Conservation (phyloP, 139 green algal species). For the Zygnema cylindricum region DNA sequence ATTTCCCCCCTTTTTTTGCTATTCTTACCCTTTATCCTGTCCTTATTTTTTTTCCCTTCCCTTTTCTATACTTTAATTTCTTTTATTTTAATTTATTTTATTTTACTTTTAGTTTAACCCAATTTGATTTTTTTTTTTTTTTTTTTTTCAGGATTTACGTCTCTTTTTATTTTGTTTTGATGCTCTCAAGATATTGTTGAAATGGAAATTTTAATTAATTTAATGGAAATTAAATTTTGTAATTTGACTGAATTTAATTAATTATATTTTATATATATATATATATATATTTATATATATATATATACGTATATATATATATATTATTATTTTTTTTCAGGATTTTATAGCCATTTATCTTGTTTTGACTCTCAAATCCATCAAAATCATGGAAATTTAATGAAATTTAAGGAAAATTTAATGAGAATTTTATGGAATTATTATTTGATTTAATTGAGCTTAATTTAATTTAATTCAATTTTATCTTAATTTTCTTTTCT, state of each 20-base stretch:
- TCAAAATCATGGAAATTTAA: background rate
- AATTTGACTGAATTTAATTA: background rate
- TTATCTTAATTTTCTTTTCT: too few species aligned
- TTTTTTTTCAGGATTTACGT: background rate
- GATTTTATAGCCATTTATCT: slow-evolving; percentile 17
- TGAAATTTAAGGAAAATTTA: too few species aligned
- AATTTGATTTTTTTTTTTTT: background rate
- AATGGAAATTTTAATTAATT: background rate
- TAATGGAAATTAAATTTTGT: background rate
- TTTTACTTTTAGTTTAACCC: background rate
- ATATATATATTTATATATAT: slow-evolving; percentile 6
- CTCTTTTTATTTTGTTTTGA: background rate
- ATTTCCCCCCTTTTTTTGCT: background rate
- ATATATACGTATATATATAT: slow-evolving; percentile 17
- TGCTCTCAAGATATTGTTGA: background rate
- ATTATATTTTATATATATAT: background rate
- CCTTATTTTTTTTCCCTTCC: background rate
- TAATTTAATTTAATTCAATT: too few species aligned
- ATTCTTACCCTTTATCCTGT: background rate
- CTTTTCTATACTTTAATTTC: background rate
- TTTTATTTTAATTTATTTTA: background rate
- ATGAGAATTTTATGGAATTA: too few species aligned
- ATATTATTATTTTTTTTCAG: background rate
- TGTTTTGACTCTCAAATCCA: background rate
- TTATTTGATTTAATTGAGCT: too few species aligned